Base-by-base conservation (phyloP, 2,329 filamentous ascomycete species). In the Curvularia verruculosa region DNA sequence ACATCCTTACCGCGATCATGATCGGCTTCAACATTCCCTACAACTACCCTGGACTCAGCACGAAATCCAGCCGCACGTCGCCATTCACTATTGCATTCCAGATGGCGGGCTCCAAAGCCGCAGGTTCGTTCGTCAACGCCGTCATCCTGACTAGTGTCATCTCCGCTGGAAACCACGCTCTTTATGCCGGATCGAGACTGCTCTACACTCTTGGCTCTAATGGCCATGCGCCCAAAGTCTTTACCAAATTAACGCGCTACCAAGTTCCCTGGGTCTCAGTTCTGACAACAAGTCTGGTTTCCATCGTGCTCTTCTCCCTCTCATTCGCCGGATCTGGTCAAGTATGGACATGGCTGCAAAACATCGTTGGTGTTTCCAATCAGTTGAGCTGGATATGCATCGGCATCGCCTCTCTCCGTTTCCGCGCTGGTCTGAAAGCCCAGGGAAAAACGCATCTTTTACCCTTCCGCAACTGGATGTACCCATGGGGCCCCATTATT, bases 171-270 rank as follows among this genome's bases (percentile, higher is more conserved):
- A 85, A 85, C 66, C 84, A 83, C 6, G 80, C 80, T 26, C 80
- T 83, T 0, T 87, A 81, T 61, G 84, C 81, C 39, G 82, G 79
- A 2, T 84, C 83, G 3, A 80, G 84, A n/a, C 82, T 83, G 0
- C 75, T 86, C 18, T 82, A 81, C 40, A 83, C 83, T 1, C 75
- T 85, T 8, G 81, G 82, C 18, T 52, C 58, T 5, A 68, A 73
- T 18, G 70, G 87, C 56, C 91, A 95, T 73, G 92, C 91, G 0
- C 92, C 92, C 1, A 83, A 80, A 52, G 83, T 94, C 60, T 81
- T 96, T 18, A 86, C 86, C 44, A 76, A 74, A 43, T 75, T 79
- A 60, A 77, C 76, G 5, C 78, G 76, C 59, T 74, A 66, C 59
- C 78, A 77, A 65, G 78, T 79, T 3, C 76, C 75, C 1, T 75